Evolutionary conservation across 345 rosid genomes (phyloP).

Genomic region (Erysimum cheiranthoides): DNA sequence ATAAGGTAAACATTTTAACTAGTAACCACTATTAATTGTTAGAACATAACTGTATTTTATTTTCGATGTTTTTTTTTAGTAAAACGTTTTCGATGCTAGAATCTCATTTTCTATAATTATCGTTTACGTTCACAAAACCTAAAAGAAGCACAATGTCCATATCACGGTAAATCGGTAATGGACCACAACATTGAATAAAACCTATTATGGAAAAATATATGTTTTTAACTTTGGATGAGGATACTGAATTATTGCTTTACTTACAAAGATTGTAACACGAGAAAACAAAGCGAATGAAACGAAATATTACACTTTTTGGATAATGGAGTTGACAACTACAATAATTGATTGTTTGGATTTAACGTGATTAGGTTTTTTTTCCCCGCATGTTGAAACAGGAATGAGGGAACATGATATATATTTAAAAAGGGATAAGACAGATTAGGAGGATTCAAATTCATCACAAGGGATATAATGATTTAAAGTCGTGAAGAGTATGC

Average conservation of each 20-base stretch:
- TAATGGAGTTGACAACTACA: slow-evolving; percentile 12
- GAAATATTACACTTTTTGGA: slow-evolving; percentile 5
- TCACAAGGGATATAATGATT: background rate
- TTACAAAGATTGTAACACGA: slow-evolving; percentile 10
- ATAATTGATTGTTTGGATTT: background rate
- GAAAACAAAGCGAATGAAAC: background rate
- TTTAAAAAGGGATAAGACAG: background rate
- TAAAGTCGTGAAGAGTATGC: slow-evolving; percentile 4
- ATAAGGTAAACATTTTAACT: background rate
- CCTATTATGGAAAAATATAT: background rate
- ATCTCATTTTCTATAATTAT: background rate
- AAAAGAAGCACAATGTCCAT: background rate
- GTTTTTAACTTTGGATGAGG: background rate
- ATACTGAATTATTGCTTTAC: background rate
- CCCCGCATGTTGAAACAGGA: slow-evolving; percentile 19
- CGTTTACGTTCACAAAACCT: background rate
- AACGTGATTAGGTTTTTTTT: background rate
- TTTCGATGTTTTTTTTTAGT: background rate
- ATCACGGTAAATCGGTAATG: background rate
- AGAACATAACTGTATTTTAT: background rate
- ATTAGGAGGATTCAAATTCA: background rate
- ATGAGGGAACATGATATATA: slow-evolving; percentile 3
- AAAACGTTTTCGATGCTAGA: background rate
- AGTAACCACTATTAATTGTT: too few relatives aligned
- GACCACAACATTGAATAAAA: background rate